Conservation (phyloP, 352 stramenopile species). For the Discostella stelligera region DNA sequence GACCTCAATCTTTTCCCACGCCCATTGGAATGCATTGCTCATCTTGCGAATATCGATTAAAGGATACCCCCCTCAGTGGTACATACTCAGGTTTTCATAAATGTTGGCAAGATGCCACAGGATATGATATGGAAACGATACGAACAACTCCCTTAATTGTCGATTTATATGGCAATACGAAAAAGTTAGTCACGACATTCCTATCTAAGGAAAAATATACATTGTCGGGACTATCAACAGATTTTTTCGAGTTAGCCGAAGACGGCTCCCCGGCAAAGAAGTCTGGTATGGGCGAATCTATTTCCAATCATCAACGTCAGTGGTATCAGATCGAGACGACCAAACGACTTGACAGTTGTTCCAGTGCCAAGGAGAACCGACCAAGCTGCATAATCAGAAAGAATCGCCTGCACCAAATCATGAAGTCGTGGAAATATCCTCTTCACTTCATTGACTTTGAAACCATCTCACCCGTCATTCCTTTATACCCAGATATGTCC, state of each 20-base stretch:
- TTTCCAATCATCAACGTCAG: conserved; percentile 31
- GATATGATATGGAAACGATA: conserved; percentile 16
- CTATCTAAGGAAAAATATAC: conserved; percentile 41
- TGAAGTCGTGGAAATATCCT: conserved; percentile 53
- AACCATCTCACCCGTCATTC: conserved; percentile 43
- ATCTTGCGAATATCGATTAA: conserved; percentile 52
- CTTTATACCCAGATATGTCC: conserved; percentile 39
- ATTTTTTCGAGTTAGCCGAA: conserved; percentile 34
- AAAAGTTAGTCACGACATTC: conserved; percentile 20
- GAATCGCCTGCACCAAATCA: conserved; percentile 32
- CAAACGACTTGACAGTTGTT: conserved; percentile 12
- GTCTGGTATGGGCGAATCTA: conserved; percentile 7
- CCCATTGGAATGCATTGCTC: conserved; percentile 51
- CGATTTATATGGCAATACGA: conserved; percentile 40
- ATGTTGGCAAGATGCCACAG: conserved; percentile 51
- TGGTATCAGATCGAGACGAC: conserved; percentile 45
- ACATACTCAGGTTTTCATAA: conserved; percentile 48
- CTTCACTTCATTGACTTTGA: conserved; percentile 67
- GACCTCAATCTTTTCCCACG: conserved; percentile 21
- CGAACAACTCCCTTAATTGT: conserved; percentile 16
- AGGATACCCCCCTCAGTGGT: conserved; percentile 1
- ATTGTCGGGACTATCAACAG: conserved; percentile 33
- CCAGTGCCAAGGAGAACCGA: not conserved
- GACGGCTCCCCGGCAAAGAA: conserved; percentile 28
- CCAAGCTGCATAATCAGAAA: conserved; percentile 42